Conservation (phyloP, 306 rosid genomes). For the Vigna radiata region DNA sequence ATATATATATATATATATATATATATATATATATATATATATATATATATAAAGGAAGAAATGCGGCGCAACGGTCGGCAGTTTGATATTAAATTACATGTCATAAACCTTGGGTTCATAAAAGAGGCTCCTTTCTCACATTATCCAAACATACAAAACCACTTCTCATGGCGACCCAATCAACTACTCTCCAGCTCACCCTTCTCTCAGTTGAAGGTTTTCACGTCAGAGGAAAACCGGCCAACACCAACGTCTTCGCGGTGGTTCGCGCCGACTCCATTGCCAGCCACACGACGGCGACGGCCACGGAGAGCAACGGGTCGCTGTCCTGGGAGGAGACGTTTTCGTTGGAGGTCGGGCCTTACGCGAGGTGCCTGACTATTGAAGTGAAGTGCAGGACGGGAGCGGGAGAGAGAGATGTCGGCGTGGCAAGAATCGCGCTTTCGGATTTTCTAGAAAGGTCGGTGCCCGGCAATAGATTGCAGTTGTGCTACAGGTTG, state of each 20-base stretch:
- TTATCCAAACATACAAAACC: too few species aligned
- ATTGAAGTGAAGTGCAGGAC: constrained; percentile 59
- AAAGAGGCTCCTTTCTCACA: too few species aligned
- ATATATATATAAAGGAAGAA: too few species aligned
- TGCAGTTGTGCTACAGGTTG: constrained; percentile 66
- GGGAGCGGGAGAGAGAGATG: constrained; percentile 19
- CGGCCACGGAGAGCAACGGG: constrained; percentile 34
- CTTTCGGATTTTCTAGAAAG: constrained; percentile 53
- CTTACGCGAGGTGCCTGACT: constrained; percentile 36
- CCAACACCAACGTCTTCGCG: constrained; percentile 45
- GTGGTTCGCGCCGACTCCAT: constrained; percentile 49
- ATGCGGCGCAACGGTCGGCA: not conserved
- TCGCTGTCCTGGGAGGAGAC: constrained; percentile 57
- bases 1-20: too few species aligned
- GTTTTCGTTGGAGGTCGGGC: constrained; percentile 47
- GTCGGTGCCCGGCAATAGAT: constrained; percentile 38
- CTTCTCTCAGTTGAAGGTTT: constrained; percentile 59
- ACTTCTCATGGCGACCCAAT: not conserved
- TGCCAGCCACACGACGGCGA: constrained; percentile 41
- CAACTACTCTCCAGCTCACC: constrained; percentile 54
- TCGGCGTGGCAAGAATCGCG: constrained; percentile 58
- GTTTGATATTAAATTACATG: too few species aligned
- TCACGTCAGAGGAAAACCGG: constrained; percentile 42
- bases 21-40: too few species aligned
- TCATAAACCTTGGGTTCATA: too few species aligned